Evolutionary conservation across 2,329 filamentous ascomycete genomes (phyloP), one percentile per base, ranked within the genome.

Genomic region (Colletotrichum spinosum): DNA sequence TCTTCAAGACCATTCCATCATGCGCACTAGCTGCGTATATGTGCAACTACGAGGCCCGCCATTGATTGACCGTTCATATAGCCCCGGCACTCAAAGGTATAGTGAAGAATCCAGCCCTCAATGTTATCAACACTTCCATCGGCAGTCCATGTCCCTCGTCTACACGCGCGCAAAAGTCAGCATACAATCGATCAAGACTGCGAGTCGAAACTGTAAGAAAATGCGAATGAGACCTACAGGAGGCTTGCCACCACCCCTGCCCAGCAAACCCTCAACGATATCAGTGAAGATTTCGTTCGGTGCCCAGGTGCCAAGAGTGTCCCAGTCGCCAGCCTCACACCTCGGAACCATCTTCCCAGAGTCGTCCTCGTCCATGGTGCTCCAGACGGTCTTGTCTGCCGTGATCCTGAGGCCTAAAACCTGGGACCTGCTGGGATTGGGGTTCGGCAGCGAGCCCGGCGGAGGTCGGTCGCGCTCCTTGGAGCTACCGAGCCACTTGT

Each of bases 231-330:
- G 7, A 12, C 42, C 15, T 45, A 45, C 42, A 8, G 13, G 9
- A 45, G 13, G 42, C 42, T 45, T 11, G 25, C 25, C 25, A n/a
- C 13, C 42, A 45, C 15, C 15, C 13, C 13, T n/a, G 13, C 42
- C 42, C 42, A 45, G 13, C 10, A 45, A 8, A 15, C 42, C 13
- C 11, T 55, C 11, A 55, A 44, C 10, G 41, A 25, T 11, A 34
- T 55, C 39, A 12, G 8, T 4, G 39, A 44, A 45, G 34, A n/a
- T 45, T 34, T 45, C 38, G n/a, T 15, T 10, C 8, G 38, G 38
- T 13, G 42, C 52, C 52, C 38, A 55, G 37, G 52, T 45, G 15
- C 39, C 52, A 45, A 34, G 38, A 33, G 52, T 42, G 33, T 44
- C 38, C 39, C 52, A 45, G 39, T n/a, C 8, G 52, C 52, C 15